These are phyloP conservation scores for Aristolochia fimbriata DNA, from an alignment of 164 flowering plant genomes.

Conservation along the genomic window DNA sequence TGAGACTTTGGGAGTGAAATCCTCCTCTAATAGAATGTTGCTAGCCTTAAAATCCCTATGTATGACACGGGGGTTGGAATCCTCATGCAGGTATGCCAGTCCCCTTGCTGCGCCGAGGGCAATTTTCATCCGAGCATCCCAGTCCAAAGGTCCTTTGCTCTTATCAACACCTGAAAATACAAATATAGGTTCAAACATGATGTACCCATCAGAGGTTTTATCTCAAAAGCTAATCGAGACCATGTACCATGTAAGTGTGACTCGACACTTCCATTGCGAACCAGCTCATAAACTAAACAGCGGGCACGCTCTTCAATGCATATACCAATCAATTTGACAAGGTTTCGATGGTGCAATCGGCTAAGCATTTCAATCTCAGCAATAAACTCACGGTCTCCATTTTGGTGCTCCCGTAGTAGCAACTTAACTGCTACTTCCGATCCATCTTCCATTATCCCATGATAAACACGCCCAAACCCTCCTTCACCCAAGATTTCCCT, in stretches of 20 bases:
- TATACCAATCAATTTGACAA: conserved; percentile 85
- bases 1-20: conserved; percentile 93
- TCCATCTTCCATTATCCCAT: conserved; percentile 62
- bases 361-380: conserved; percentile 97
- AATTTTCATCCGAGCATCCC: conserved; percentile 93
- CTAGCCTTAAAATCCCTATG: conserved; percentile 97
- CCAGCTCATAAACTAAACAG: conserved; percentile 89
- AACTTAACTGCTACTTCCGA: conserved; percentile 78
- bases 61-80: conserved; percentile 95
- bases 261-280: conserved; percentile 93
- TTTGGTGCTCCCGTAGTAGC: conserved; percentile 67
- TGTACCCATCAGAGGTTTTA: background rate
- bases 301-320: conserved; percentile 79
- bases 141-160: conserved; percentile 48
- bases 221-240: background rate
- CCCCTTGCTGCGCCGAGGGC: conserved; percentile 99
- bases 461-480: conserved; percentile 90
- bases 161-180: conserved; percentile 2
- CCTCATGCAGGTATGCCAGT: conserved; percentile 97
- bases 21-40: conserved; percentile 79
- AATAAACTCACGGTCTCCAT: conserved; percentile 80
- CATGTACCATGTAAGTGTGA: conserved; percentile 88
- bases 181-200: background rate
- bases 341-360: conserved; percentile 92
- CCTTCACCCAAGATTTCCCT: conserved; percentile 83